phyloP scores from a whole-genome alignment of 1,284 basidiomycete species.

The Trametes pubescens region DNA sequence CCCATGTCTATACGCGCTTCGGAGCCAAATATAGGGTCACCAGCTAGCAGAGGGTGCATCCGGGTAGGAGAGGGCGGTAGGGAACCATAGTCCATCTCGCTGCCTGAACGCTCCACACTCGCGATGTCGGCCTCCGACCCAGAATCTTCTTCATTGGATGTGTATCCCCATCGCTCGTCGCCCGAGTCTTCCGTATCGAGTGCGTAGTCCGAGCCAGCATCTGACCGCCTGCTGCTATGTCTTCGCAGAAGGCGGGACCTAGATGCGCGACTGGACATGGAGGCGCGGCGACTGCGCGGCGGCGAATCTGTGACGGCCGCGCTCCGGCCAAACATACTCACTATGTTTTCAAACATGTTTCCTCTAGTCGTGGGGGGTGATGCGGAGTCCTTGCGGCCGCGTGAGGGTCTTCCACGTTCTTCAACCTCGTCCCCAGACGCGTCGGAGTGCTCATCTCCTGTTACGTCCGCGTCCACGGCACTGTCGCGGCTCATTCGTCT shows the following conservation, averaged over 20 bases:
- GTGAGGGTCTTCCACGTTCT: slow-evolving; percentile 33
- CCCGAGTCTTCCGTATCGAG: slow-evolving; percentile 60
- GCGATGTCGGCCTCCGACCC: slow-evolving; percentile 41
- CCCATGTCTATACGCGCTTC: slow-evolving; percentile 84
- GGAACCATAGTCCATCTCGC: slow-evolving; percentile 74
- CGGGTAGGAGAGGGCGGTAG: slow-evolving; percentile 67
- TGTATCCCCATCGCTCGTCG: slow-evolving; percentile 81
- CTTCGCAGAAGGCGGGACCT: slow-evolving; percentile 61
- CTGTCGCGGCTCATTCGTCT: slow-evolving; percentile 57
- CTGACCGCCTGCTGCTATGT: slow-evolving; percentile 59
- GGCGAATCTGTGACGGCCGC: slow-evolving; percentile 48
- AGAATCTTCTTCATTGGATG: slow-evolving; percentile 72
- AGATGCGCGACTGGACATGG: slow-evolving; percentile 65
- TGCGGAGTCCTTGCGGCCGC: slow-evolving; percentile 41
- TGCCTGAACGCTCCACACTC: slow-evolving; percentile 49
- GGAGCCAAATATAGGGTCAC: slow-evolving; percentile 82
- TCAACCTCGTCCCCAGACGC: slow-evolving; percentile 37
- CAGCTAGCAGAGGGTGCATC: slow-evolving; percentile 70
- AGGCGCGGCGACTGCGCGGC: slow-evolving; percentile 53
- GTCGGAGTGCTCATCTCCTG: slow-evolving; percentile 35
- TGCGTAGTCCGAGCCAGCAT: slow-evolving; percentile 65
- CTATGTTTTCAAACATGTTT: slow-evolving; percentile 73
- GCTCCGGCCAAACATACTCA: slow-evolving; percentile 70
- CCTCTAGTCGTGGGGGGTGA: slow-evolving; percentile 49
- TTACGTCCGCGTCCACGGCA: slow-evolving; percentile 49